These are phyloP conservation scores for Fusarium tjaetaba DNA, from an alignment of 2,329 filamentous ascomycete species.

Conservation along the genomic window DNA sequence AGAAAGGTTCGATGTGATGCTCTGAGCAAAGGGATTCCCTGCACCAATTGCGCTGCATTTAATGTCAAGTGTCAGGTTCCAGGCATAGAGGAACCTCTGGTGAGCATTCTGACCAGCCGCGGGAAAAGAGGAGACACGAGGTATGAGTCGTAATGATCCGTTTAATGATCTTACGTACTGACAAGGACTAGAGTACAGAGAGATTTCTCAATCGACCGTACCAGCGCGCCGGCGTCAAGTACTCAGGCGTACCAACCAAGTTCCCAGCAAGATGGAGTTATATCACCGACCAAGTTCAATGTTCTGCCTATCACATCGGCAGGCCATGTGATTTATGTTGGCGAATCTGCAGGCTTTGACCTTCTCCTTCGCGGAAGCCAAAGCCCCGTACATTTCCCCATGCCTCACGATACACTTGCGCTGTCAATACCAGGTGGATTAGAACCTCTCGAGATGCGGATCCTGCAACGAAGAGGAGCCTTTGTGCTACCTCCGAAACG, in stretches of 20 bases:
- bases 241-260: rapidly evolving
- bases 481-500: neutral
- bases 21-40: neutral
- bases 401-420: neutral
- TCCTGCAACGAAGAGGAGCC: neutral
- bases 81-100: neutral
- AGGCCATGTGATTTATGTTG: neutral
- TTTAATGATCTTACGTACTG: neutral
- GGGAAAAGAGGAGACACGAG: rapidly evolving
- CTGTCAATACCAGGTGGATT: neutral
- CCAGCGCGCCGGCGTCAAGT: neutral
- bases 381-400: neutral
- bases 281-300: neutral
- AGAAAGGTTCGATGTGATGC: neutral
- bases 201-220: neutral
- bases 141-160: neutral
- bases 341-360: neutral
- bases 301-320: neutral
- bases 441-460: neutral
- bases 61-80: neutral
- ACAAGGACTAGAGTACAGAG: neutral
- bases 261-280: neutral
- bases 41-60: neutral
- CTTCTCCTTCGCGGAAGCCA: neutral
- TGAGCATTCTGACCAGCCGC: neutral